Conservation (phyloP, 257 asterid genomes). For the Euphrasia confusa region DNA sequence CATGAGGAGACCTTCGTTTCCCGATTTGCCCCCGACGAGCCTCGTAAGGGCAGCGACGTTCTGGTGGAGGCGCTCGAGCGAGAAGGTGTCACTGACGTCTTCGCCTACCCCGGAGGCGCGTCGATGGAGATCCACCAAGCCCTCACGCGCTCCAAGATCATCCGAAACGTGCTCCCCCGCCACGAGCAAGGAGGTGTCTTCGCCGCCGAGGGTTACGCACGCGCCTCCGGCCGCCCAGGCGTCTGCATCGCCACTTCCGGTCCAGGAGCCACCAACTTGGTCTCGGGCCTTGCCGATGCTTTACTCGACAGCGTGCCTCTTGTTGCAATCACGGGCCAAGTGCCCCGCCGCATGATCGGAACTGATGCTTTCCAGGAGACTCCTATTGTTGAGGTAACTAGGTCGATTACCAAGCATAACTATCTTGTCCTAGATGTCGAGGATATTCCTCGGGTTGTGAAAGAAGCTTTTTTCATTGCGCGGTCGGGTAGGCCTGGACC, state of each 20-base stretch:
- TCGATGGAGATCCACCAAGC: conserved; percentile 88
- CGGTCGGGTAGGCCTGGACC: conserved; percentile 80
- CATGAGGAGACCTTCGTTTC: conserved; percentile 33
- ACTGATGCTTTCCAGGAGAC: conserved; percentile 86
- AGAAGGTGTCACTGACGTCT: conserved; percentile 72
- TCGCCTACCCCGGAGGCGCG: conserved; percentile 86
- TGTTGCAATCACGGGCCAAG: conserved; percentile 86
- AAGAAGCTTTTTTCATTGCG: conserved; percentile 59
- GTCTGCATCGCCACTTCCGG: conserved; percentile 91
- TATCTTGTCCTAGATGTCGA: conserved; percentile 65
- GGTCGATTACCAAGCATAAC: conserved; percentile 79
- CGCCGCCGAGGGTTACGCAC: conserved; percentile 90
- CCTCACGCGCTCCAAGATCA: conserved; percentile 57
- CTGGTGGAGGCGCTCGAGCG: conserved; percentile 84
- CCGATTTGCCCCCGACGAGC: conserved; percentile 60
- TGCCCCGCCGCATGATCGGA: conserved; percentile 79
- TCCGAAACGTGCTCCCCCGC: conserved; percentile 76
- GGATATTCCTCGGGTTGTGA: conserved; percentile 65
- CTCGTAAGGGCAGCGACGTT: conserved; percentile 71
- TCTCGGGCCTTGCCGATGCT: conserved; percentile 74
- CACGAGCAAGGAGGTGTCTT: conserved; percentile 86
- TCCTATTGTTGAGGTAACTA: conserved; percentile 73
- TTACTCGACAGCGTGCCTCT: conserved; percentile 67
- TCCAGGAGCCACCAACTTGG: conserved; percentile 87
- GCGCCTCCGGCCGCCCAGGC: conserved; percentile 66